Evolutionary conservation across 2,329 filamentous ascomycete genomes (phyloP).

Genomic region (Aschersonia sp.): DNA sequence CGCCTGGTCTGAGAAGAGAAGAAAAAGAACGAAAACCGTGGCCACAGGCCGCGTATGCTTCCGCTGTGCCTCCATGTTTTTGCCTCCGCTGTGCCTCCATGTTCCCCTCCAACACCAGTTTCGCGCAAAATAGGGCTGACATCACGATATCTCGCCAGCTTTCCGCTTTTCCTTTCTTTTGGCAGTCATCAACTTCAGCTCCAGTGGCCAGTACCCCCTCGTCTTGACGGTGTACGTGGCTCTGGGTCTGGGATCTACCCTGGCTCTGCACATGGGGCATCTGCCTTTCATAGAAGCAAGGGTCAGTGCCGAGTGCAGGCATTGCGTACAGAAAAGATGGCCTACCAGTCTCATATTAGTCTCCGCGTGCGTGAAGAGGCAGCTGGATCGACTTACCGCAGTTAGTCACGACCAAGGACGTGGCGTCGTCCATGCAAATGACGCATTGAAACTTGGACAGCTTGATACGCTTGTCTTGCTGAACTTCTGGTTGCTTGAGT

Average conservation of each 20-base stretch:
- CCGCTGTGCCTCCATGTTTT: too few relatives aligned
- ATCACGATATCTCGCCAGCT: slow-evolving; percentile 14
- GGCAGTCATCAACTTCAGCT: slow-evolving; percentile 46
- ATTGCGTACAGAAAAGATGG: slow-evolving; percentile 49
- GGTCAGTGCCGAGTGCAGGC: slow-evolving; percentile 44
- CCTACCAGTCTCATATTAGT: slow-evolving; percentile 16
- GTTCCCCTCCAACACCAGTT: too few relatives aligned
- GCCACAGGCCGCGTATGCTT: too few relatives aligned
- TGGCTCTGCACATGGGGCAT: slow-evolving; percentile 50
- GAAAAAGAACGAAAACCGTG: too few relatives aligned
- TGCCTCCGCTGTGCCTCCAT: too few relatives aligned
- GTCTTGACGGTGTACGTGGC: slow-evolving; percentile 26
- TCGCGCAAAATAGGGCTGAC: too few relatives aligned
- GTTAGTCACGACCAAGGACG: slow-evolving; percentile 45
- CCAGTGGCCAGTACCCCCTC: slow-evolving; percentile 41
- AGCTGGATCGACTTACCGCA: slow-evolving; percentile 37
- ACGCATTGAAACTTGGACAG: slow-evolving; percentile 46
- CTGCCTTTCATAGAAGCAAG: slow-evolving; percentile 39
- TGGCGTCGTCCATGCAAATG: slow-evolving; percentile 51
- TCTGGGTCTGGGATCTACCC: slow-evolving; percentile 33
- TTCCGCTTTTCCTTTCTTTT: slow-evolving; percentile 34
- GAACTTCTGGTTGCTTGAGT: slow-evolving; percentile 21
- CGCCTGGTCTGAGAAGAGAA: too few relatives aligned
- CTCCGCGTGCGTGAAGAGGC: background rate
- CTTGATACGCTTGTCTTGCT: slow-evolving; percentile 30